These are phyloP conservation scores for Cynara cardunculus DNA, from an alignment of 129 eudicot species.

Conservation along the genomic window DNA sequence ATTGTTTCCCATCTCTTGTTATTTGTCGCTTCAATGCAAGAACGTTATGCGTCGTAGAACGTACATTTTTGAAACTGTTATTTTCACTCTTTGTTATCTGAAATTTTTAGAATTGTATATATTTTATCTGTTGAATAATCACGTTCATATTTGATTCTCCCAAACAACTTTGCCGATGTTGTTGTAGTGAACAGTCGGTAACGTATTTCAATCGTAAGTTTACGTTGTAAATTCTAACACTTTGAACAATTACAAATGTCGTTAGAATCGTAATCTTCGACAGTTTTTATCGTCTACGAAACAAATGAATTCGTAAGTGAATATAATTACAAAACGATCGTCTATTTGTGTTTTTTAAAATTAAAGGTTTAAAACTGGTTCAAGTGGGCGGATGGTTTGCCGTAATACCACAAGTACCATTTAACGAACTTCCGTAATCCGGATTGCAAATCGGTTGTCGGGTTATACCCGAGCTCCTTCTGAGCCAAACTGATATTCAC, in stretches of 20 bases:
- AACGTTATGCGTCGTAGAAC: constrained; percentile 10
- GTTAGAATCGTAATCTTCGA: neutral
- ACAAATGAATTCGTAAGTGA: neutral
- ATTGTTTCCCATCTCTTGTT: constrained; percentile 29
- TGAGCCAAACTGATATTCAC: constrained; percentile 62
- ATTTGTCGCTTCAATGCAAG: constrained; percentile 29
- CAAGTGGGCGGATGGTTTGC: constrained; percentile 18
- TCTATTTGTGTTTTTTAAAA: constrained; percentile 6
- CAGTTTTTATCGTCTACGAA: neutral
- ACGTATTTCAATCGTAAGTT: no score
- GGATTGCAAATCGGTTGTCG: constrained; percentile 65
- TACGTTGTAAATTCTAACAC: no score
- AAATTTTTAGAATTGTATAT: neutral
- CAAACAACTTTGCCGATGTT: neutral
- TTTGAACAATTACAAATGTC: neutral
- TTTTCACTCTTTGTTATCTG: no score
- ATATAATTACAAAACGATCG: constrained; percentile 16
- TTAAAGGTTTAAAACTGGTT: neutral
- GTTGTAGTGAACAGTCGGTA: no score
- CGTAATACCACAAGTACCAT: constrained; percentile 65
- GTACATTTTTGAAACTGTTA: neutral
- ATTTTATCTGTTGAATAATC: neutral
- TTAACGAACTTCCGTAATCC: constrained; percentile 69
- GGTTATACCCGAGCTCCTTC: constrained; percentile 62
- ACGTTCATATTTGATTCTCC: neutral